Evolutionary conservation across 176 grass and related monocot species (phyloP), one percentile per base, ranked within the genome.

Genomic region (Chloris gayana): DNA sequence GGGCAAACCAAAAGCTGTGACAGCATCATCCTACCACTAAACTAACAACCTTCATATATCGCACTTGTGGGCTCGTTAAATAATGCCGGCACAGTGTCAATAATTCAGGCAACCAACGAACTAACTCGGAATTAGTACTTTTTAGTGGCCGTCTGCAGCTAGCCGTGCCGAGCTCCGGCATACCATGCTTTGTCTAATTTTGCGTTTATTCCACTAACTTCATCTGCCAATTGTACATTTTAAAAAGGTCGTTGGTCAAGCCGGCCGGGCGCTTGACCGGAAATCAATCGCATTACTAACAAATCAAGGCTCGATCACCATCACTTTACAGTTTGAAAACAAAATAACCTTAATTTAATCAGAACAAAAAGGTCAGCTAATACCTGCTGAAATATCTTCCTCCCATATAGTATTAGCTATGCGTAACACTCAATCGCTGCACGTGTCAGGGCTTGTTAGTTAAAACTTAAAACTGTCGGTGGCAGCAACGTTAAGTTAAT

Each of bases 221-320:
- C 9, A 69, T 37, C 26, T 10, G 24, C 58, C 30, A 4, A 27
- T 62, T 21, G 64, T 0, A 27, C 22, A 14, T 70, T 46, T 5
- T 0, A n/a, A 47, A 47, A 70, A 64, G 14, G 11, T 6, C 6
- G 11, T 14, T 17, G 29, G 29, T 72, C 29, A 78, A 30, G 64
- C 53, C 14, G 32, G 82, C 64, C 44, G 9, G 53, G 12, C 69
- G 29, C 38, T 68, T 84, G 82, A 70, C 39, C 64, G 58, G 26
- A 30, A 14, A n/a, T 27, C 2, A 60, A 62, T 10, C 56, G 29
- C 62, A 24, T 51, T 19, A 37, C 35, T 3, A 7, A 69, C 50
- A 39, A 68, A 35, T 5, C 22, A 67, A 39, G 72, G 57, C 24
- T 60, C 8, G 27, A 50, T 62, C 58, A 30, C 35, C 18, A 39